phyloP scores from a whole-genome alignment of 106 monocot genomes.

The Iris macrosiphon region DNA sequence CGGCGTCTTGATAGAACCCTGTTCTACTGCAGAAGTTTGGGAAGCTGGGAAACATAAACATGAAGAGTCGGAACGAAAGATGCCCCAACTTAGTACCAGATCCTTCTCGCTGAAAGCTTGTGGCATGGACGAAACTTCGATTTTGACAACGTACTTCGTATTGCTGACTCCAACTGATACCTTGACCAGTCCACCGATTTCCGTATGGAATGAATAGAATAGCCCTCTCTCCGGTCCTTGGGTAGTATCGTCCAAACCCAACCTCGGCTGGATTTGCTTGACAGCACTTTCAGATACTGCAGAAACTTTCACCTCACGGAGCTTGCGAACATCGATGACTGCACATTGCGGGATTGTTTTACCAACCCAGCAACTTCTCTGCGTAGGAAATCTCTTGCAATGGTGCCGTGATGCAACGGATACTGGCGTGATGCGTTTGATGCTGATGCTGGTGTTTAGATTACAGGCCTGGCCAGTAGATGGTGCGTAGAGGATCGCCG shows the following conservation, averaged over 20 bases:
- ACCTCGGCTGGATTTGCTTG: conserved; percentile 4
- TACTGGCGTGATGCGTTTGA: neutral
- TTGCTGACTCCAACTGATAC: conserved; percentile 33
- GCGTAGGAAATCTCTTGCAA: neutral
- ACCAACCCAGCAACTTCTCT: neutral
- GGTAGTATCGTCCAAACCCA: neutral
- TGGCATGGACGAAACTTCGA: conserved; percentile 58
- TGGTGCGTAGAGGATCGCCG: conserved; percentile 1
- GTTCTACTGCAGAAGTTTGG: neutral
- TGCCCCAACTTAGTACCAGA: conserved; percentile 46
- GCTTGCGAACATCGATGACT: neutral
- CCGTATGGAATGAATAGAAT: conserved; percentile 50
- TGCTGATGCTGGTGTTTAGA: neutral
- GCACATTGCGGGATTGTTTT: neutral
- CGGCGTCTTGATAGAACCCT: conserved; percentile 18
- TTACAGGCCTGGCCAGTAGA: neutral
- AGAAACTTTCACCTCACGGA: conserved; percentile 5
- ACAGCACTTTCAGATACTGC: conserved; percentile 8
- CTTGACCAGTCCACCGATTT: conserved; percentile 47
- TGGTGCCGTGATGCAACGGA: neutral
- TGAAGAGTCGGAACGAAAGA: conserved; percentile 50
- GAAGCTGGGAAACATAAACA: conserved; percentile 12
- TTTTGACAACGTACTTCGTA: conserved; percentile 23
- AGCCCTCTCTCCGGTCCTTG: conserved; percentile 8
- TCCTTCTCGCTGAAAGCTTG: conserved; percentile 8